Evolutionary conservation across 768 basidiomycete genomes (phyloP).

Genomic region (Fibroporia radiculosa): DNA sequence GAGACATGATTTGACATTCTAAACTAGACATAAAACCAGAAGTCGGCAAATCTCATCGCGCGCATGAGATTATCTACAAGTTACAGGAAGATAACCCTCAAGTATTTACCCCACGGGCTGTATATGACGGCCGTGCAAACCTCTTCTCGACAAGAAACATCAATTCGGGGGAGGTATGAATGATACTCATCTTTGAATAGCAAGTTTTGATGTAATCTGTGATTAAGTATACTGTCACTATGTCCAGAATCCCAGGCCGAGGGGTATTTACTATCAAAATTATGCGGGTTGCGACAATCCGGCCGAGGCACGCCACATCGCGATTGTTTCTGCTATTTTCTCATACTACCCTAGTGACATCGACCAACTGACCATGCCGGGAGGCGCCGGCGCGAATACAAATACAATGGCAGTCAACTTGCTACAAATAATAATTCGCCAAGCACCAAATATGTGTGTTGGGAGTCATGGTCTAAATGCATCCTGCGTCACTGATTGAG

Average conservation of each 20-base stretch:
- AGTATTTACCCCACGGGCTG: conserved; percentile 9
- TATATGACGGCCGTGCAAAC: conserved; percentile 13
- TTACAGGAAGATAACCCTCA: conserved; percentile 5
- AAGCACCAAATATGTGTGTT: conserved; percentile 12
- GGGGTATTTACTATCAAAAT: conserved; percentile 5
- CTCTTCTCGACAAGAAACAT: conserved; percentile 6
- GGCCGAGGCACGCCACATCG: not conserved
- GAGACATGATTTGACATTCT: not conserved
- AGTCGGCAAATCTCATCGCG: not conserved
- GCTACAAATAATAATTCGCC: conserved; percentile 15
- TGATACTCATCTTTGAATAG: not conserved
- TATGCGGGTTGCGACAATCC: conserved; percentile 6
- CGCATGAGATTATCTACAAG: conserved; percentile 8
- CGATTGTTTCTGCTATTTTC: not conserved
- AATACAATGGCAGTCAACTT: conserved; percentile 10
- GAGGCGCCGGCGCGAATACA: not conserved
- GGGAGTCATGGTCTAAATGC: not conserved
- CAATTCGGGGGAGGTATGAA: conserved; percentile 3
- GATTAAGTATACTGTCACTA: conserved; percentile 4
- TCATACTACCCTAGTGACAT: not conserved
- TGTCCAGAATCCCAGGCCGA: conserved; percentile 1
- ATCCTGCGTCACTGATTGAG: not conserved
- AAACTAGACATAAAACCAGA: conserved; percentile 3
- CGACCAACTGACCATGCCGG: not conserved
- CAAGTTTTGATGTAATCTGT: not conserved